Evolutionary conservation across 768 basidiomycete species (phyloP), one percentile per base, ranked within the genome.

Genomic region (Ramaria sp.): DNA sequence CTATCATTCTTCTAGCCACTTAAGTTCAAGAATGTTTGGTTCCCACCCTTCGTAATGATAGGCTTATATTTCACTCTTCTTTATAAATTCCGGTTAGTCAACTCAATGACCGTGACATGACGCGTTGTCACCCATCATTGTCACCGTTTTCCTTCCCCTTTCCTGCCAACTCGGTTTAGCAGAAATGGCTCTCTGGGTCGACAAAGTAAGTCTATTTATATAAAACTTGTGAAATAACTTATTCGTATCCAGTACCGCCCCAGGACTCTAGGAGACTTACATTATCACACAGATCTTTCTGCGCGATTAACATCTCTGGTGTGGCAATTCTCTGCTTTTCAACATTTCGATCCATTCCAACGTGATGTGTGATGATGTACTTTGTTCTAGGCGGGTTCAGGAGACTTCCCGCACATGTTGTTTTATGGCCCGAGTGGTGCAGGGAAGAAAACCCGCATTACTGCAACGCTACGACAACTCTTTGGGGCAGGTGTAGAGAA

Each of bases 361-460:
- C 36, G 7, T 52, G 5, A 20, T 22, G 25, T 44, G 30, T 4
- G n/a, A 20, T 20, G 18, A 49, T 27, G 2, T 28, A 9, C 27
- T 1, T 20, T 41, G 48, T 24, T 12, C 49, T 30, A 92, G 89
- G 85, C 94, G 0, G 78, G 82, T 1, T 85, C 89, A 1, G 89
- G 90, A 0, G 94, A 98, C 72, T 97, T 99, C 65, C 95, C 95
- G 7, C 95, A 99, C 66, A 83, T 96, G 73, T 79, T 99, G 1
- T 95, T 98, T 72, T 99, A 97, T 64, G 95, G 95, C 0, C 95
- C 95, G 8, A 89, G 89, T 3, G 95, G 95, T 20, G 92, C 95
- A 13, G 95, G 95, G 15, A 98, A 98, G 75, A 99, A 99, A 78
- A 98, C 95, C 42, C 77, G 95, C 36, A 92, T 98, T 61, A 84